A percentile compares a stretch with the other conserved stretches of the same genome.
Evolutionary conservation across 2,329 filamentous ascomycete genomes (phyloP).

Genomic region (Cytospora piceicola): DNA sequence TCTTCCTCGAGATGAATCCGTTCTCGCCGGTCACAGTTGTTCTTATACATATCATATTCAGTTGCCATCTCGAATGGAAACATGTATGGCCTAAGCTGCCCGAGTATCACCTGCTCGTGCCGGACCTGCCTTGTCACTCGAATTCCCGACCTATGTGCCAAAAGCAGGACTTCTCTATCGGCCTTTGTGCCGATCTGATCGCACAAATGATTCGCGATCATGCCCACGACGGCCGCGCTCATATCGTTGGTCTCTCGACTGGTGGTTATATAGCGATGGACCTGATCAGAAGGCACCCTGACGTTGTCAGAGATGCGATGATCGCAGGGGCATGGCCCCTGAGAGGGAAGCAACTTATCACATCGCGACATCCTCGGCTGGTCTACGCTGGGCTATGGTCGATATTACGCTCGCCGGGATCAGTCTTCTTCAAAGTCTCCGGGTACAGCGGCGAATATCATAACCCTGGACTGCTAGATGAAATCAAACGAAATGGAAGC

Average conservation of each 20-base stretch:
- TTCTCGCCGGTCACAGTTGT: slow-evolving; percentile 43
- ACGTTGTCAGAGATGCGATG: slow-evolving; percentile 42
- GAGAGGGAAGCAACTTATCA: slow-evolving; percentile 18
- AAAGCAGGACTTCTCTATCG: slow-evolving; percentile 38
- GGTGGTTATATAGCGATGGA: slow-evolving; percentile 44
- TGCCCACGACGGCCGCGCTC: slow-evolving; percentile 43
- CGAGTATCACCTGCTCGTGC: slow-evolving; percentile 45
- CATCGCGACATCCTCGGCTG: slow-evolving; percentile 3
- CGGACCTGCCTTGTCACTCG: slow-evolving; percentile 47
- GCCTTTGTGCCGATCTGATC: slow-evolving; percentile 39
- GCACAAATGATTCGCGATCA: slow-evolving; percentile 42
- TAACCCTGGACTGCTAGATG: slow-evolving; percentile 39
- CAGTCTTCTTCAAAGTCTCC: slow-evolving; percentile 34
- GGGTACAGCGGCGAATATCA: slow-evolving; percentile 32
- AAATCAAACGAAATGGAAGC: slow-evolving; percentile 41
- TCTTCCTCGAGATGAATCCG: slow-evolving; percentile 27
- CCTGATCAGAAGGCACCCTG: slow-evolving; percentile 41
- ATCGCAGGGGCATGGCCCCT: slow-evolving; percentile 41
- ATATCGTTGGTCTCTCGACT: slow-evolving; percentile 47
- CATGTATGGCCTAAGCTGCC: slow-evolving; percentile 42
- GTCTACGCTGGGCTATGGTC: slow-evolving; percentile 25
- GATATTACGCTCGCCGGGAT: slow-evolving; percentile 22
- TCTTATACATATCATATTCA: slow-evolving; percentile 55
- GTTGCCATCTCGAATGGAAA: slow-evolving; percentile 49
- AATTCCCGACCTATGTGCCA: slow-evolving; percentile 38